Percentiles rank a stretch among this genome's conserved stretches.
phyloP scores from a whole-genome alignment of 2,329 filamentous ascomycete species.

The Aspergillus amoenus region DNA sequence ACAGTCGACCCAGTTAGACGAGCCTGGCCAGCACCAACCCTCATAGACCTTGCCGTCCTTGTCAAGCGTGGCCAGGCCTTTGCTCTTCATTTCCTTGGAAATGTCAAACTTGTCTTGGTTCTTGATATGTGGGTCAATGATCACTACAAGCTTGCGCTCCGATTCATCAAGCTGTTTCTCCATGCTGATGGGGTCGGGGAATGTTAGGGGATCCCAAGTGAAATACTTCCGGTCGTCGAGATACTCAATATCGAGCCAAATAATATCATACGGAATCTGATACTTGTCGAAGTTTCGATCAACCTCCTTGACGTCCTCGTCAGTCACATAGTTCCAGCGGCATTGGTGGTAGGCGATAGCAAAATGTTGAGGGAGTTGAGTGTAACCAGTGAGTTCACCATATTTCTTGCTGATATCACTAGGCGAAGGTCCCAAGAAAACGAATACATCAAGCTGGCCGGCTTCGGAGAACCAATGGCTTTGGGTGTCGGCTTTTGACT shows the following conservation, averaged over 20 bases:
- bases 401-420: constrained; percentile 79
- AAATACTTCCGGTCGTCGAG: constrained; percentile 98
- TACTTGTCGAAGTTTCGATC: constrained; percentile 94
- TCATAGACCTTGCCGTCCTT: constrained; percentile 89
- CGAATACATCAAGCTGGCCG: constrained; percentile 86
- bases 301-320: constrained; percentile 95
- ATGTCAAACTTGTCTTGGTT: constrained; percentile 77
- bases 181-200: constrained; percentile 83
- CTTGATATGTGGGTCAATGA: constrained; percentile 98
- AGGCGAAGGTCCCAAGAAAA: constrained; percentile 87
- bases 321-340: constrained; percentile 97
- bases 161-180: constrained; percentile 80
- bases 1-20: constrained; percentile 92
- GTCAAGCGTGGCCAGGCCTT: constrained; percentile 81
- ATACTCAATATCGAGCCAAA: constrained; percentile 98
- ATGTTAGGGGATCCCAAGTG: constrained; percentile 89
- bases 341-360: constrained; percentile 95
- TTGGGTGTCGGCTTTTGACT: constrained; percentile 74
- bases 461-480: constrained; percentile 97
- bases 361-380: constrained; percentile 88
- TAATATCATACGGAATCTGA: constrained; percentile 96
- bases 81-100: constrained; percentile 76
- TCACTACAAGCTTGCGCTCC: constrained; percentile 85
- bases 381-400: constrained; percentile 86
- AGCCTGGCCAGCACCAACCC: constrained; percentile 98